Percentiles rank a stretch among this genome's conserved stretches.
These are phyloP conservation scores for Fraxinus pennsylvanica DNA, from an alignment of 257 asterid genomes.

Conservation along the genomic window DNA sequence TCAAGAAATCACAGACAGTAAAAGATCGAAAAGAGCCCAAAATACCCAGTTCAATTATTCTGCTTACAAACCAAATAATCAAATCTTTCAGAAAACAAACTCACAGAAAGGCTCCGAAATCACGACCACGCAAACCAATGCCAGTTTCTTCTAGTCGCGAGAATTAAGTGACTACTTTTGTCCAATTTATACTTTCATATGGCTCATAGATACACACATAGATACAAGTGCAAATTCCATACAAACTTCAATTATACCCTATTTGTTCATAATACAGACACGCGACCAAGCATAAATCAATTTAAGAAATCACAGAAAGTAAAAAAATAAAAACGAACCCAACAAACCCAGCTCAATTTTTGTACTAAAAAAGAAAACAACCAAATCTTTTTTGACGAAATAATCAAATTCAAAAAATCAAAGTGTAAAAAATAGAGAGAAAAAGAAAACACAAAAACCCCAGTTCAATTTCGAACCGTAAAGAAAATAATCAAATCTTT, in stretches of 20 bases:
- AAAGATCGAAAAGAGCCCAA: too few species aligned
- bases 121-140: background rate
- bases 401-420: too few species aligned
- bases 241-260: background rate
- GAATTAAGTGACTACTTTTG: background rate
- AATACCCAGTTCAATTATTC: background rate
- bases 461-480: background rate
- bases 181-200: background rate
- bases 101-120: background rate
- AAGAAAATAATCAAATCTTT: background rate
- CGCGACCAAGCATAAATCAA: background rate
- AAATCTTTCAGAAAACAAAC: background rate
- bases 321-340: too few species aligned
- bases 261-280: too few species aligned
- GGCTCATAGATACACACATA: too few species aligned
- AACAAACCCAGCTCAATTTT: too few species aligned
- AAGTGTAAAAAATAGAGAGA: too few species aligned
- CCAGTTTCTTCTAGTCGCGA: background rate
- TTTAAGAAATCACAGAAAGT: background rate
- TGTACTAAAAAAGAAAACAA: too few species aligned
- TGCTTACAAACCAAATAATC: background rate
- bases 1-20: background rate
- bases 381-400: too few species aligned
- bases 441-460: too few species aligned
- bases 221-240: background rate